Base-by-base conservation (phyloP, 2,329 filamentous ascomycete species). In the Lasiodiplodia hormozganensis region DNA sequence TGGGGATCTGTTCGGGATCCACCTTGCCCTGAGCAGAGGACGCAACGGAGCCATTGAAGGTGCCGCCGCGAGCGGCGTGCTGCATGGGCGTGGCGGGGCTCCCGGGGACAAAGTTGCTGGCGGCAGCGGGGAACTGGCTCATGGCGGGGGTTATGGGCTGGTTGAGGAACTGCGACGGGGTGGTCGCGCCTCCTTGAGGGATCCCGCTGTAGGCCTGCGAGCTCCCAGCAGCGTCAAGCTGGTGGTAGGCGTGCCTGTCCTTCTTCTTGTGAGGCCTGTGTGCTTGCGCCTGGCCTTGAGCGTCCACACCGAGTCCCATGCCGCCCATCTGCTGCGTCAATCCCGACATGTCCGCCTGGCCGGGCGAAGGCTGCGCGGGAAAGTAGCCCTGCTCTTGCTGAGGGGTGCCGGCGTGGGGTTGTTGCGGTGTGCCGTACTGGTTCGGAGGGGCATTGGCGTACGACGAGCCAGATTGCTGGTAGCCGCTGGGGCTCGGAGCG, bases 241-340 rank as follows among this genome's bases (percentile, higher is more conserved):
- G 90, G 79, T 98, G 95, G 80, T 97, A 92, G 71, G 94, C 95
- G 81, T 98, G 95, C 69, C 93, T 89, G 78, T 97, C 92, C 86
- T 97, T 97, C 85, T 94, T 93, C 80, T 85, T 91, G 62, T 83
- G 80, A 47, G 79, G 72, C 51, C 58, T 49, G 78, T 67, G 73
- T 69, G 53, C 89, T 82, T 71, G 79, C 79, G 69, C 79, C 79
- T 70, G 76, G 86, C 68, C 81, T 2, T 83, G 83, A 60, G 84
- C 82, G 56, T 84, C 85, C 69, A 76, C 80, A 40, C 86, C 88
- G 72, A 97, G 83, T 51, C 86, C 89, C 86, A 96, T 88, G 70
- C 89, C 89, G 52, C 90, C 90, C 90, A 97, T 91, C 79, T 96
- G 93, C 67, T 89, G 86, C 57, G 89, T 86, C 69, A 93, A 78